These are phyloP conservation scores for Vitis hybrid DNA, from an alignment of 177 flowering plant genomes.

Conservation along the genomic window DNA sequence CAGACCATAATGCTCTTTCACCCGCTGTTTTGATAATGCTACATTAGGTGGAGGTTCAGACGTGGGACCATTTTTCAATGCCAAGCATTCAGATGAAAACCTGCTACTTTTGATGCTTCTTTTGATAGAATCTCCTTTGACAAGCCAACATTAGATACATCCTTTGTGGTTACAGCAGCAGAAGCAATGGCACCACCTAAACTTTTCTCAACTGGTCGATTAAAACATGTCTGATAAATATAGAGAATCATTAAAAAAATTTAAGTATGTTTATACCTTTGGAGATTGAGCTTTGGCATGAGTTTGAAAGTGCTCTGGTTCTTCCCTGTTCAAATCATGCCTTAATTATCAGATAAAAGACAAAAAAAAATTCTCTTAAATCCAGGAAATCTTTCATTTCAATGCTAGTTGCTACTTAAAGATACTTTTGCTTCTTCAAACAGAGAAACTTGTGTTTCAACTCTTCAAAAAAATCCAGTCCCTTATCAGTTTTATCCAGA, in stretches of 20 bases:
- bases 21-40: slow-evolving; percentile 3
- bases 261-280: slow-evolving; percentile 18
- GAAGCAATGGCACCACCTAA: slow-evolving; percentile 16
- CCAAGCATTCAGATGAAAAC: slow-evolving; percentile 4
- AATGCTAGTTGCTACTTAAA: slow-evolving; percentile 21
- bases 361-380: background rate
- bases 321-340: slow-evolving; percentile 20
- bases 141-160: slow-evolving; percentile 11
- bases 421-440: slow-evolving; percentile 29
- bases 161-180: slow-evolving; percentile 13
- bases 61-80: slow-evolving; percentile 13
- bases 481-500: slow-evolving; percentile 1
- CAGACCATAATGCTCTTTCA: slow-evolving; percentile 11
- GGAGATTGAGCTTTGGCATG: slow-evolving; percentile 33
- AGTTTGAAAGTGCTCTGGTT: slow-evolving; percentile 26
- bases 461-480: slow-evolving; percentile 18
- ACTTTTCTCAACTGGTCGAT: slow-evolving; percentile 26
- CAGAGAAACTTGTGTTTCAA: slow-evolving; percentile 32
- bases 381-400: background rate
- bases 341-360: background rate
- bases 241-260: background rate
- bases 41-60: slow-evolving; percentile 14
- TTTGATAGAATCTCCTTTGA: slow-evolving; percentile 17
- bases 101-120: slow-evolving; percentile 21
- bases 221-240: slow-evolving; percentile 2